Conservation (phyloP, 495 filamentous ascomycete species). For the Ascobolus immersus region DNA sequence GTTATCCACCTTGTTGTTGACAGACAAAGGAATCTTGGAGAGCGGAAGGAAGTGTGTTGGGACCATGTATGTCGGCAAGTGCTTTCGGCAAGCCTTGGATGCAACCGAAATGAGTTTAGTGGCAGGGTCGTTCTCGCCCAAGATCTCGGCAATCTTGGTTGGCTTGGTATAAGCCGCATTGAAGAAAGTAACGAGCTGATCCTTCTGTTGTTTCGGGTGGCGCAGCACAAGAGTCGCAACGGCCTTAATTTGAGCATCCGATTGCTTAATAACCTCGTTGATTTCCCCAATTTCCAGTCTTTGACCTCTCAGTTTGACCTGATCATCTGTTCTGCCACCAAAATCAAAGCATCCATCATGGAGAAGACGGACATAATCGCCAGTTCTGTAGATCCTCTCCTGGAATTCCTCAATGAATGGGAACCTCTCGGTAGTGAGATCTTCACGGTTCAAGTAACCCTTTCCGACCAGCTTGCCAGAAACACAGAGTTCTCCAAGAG, state of each 20-base stretch:
- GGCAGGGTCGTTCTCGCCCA: constrained; percentile 5
- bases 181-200: constrained; percentile 47
- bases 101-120: constrained; percentile 14
- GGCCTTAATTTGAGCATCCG: constrained; percentile 23
- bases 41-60: constrained; percentile 46
- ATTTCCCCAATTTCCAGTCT: constrained; percentile 58
- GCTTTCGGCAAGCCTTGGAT: constrained; percentile 28
- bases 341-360: constrained; percentile 49
- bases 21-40: constrained; percentile 35
- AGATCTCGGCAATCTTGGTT: not conserved
- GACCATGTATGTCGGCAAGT: constrained; percentile 50
- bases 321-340: constrained; percentile 48
- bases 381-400: constrained; percentile 45
- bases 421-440: constrained; percentile 39
- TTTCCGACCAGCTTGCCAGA: constrained; percentile 65
- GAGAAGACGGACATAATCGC: constrained; percentile 49
- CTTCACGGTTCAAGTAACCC: constrained; percentile 57
- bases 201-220: constrained; percentile 34
- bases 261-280: constrained; percentile 33
- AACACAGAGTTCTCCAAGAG: constrained; percentile 65
- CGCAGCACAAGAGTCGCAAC: constrained; percentile 40
- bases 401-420: constrained; percentile 26
- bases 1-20: constrained; percentile 52
- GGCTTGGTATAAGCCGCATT: constrained; percentile 12
- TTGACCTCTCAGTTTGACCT: constrained; percentile 58